Evolutionary conservation across 2,329 filamentous ascomycete genomes (phyloP).

Genomic region (Nigrospora oryzae): DNA sequence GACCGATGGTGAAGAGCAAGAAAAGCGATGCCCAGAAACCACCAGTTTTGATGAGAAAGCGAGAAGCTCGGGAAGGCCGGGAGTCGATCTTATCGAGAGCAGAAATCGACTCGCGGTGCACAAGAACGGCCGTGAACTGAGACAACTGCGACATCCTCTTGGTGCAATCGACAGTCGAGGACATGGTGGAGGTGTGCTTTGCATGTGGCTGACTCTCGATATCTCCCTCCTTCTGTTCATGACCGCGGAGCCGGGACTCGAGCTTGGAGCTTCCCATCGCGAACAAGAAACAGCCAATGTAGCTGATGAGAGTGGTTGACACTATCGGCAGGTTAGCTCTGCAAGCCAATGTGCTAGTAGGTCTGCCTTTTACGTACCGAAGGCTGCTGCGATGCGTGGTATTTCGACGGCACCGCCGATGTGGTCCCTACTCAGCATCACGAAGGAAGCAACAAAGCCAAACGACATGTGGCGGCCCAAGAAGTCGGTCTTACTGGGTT

Average conservation of each 20-base stretch:
- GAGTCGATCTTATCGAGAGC: slow-evolving; percentile 3
- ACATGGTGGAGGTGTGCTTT: neutral
- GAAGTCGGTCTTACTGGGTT: slow-evolving; percentile 13
- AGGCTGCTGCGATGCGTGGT: slow-evolving; percentile 14
- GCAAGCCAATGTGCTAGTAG: too few species aligned
- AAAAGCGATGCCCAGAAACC: slow-evolving; percentile 15
- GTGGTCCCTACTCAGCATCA: slow-evolving; percentile 21
- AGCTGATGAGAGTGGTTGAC: slow-evolving; percentile 15
- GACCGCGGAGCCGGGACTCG: slow-evolving; percentile 13
- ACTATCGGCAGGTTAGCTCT: slow-evolving; percentile 9
- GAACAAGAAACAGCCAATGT: slow-evolving; percentile 12
- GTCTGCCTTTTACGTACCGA: slow-evolving; percentile 11
- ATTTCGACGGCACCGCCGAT: slow-evolving; percentile 12
- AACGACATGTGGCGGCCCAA: slow-evolving; percentile 22
- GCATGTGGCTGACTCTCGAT: slow-evolving; percentile 8
- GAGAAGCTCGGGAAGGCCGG: neutral
- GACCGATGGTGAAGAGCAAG: slow-evolving; percentile 13
- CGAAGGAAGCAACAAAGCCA: slow-evolving; percentile 20
- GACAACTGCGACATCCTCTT: slow-evolving; percentile 10
- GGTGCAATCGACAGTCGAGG: slow-evolving; percentile 4
- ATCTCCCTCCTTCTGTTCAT: slow-evolving; percentile 6
- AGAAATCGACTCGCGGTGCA: slow-evolving; percentile 7
- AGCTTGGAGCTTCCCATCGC: slow-evolving; percentile 12
- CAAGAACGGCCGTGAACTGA: slow-evolving; percentile 7
- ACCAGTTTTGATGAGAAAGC: neutral